phyloP scores from a whole-genome alignment of 2,329 filamentous ascomycete genomes.

The Phyllachora maydis region DNA sequence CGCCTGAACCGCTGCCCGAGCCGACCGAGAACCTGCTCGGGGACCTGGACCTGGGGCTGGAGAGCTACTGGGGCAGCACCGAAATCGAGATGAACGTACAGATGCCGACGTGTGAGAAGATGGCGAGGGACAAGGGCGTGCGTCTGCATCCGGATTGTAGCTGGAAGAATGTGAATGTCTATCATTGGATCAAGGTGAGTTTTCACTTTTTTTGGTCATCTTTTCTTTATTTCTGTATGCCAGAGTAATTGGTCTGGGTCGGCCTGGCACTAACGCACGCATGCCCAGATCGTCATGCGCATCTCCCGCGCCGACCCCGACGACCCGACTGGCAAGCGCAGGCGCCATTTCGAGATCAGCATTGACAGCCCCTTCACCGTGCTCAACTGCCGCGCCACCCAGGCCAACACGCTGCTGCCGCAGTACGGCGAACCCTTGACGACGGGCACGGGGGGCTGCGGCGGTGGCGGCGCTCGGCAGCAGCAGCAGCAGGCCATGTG shows the following conservation, averaged over 20 bases:
- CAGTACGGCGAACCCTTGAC: conserved; percentile 40
- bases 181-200: conserved; percentile 86
- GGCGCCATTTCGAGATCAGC: conserved; percentile 85
- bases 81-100: conserved; percentile 92
- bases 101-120: conserved; percentile 70
- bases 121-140: conserved; percentile 47
- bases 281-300: conserved; percentile 62
- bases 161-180: conserved; percentile 83
- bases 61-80: conserved; percentile 64
- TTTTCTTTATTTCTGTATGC: conserved; percentile 1
- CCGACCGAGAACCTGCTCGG: conserved; percentile 55
- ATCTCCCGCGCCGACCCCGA: conserved; percentile 67
- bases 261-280: not conserved
- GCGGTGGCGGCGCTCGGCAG: no score
- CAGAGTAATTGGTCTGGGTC: no score
- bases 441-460: no score
- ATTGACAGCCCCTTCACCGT: conserved; percentile 93
- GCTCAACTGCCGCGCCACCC: conserved; percentile 80
- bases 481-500: conserved; percentile 24
- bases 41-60: conserved; percentile 48
- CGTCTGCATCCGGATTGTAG: conserved; percentile 77
- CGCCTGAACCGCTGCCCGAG: conserved; percentile 23
- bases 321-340: conserved; percentile 49
- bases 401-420: conserved; percentile 70
- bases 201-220: not conserved